Conservation (phyloP, 768 basidiomycete species). For the Suillus subaureus region DNA sequence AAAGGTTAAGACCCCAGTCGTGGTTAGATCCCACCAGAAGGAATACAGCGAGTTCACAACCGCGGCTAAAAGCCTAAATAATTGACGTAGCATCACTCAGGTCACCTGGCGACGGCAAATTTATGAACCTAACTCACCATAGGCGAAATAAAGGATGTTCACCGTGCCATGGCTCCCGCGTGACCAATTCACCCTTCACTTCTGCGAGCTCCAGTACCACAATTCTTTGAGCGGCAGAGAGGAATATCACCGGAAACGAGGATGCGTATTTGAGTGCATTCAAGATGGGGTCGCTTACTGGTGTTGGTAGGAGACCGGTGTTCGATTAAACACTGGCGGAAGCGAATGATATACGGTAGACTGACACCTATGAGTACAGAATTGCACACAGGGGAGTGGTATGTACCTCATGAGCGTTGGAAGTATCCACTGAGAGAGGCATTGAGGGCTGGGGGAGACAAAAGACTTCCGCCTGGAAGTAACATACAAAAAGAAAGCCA, state of each 20-base stretch:
- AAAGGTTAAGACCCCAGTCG: constrained; percentile 91
- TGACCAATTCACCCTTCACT: constrained; percentile 46
- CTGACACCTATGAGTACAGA: constrained; percentile 35
- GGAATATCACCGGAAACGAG: constrained; percentile 93
- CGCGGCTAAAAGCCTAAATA: constrained; percentile 76
- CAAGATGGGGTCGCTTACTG: constrained; percentile 71
- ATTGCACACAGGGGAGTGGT: background rate
- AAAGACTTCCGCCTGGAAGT: constrained; percentile 78
- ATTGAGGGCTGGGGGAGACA: constrained; percentile 60
- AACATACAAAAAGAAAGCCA: constrained; percentile 90
- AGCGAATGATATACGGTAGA: constrained; percentile 86
- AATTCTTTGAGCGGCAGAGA: constrained; percentile 87
- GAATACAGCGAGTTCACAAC: constrained; percentile 90
- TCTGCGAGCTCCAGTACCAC: constrained; percentile 62
- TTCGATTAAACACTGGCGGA: constrained; percentile 94
- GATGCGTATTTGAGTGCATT: constrained; percentile 97
- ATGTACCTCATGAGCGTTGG: constrained; percentile 86
- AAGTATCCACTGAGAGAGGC: constrained; percentile 72
- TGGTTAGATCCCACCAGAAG: constrained; percentile 99
- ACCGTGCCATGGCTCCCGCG: constrained; percentile 63
- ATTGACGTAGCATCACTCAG: constrained; percentile 12
- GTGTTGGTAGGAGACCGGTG: constrained; percentile 64
- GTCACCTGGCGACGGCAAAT: background rate
- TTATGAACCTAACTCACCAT: constrained; percentile 66
- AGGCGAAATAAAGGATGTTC: constrained; percentile 81